phyloP scores from a whole-genome alignment of 1,139 yeast genomes.

The Candida sp. region DNA sequence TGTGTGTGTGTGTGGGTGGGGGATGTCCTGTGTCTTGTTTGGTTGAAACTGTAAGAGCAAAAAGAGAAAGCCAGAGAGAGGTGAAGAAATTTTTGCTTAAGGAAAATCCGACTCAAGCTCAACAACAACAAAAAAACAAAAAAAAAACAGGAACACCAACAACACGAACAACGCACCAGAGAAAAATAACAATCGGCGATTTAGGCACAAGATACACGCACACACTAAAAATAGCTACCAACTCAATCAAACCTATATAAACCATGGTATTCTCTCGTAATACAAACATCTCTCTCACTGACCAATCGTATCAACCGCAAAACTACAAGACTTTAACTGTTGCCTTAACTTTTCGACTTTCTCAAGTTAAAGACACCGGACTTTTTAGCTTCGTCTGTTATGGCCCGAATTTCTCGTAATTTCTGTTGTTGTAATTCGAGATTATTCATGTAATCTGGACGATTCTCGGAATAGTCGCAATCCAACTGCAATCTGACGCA shows the following conservation, averaged over 20 bases:
- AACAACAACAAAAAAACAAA: neutral
- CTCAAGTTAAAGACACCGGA: neutral
- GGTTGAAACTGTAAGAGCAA: neutral
- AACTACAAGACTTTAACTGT: neutral
- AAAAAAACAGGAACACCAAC: neutral
- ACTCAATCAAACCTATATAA: neutral
- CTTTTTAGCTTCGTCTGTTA: neutral
- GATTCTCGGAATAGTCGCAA: slow-evolving; percentile 55
- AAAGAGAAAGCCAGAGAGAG: neutral
- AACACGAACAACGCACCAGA: neutral
- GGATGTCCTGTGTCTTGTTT: too few species aligned
- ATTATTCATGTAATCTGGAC: slow-evolving; percentile 61
- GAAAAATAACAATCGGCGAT: neutral
- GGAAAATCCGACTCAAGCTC: neutral
- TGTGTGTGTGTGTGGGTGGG: too few species aligned
- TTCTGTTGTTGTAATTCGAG: slow-evolving; percentile 41
- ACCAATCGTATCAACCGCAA: neutral
- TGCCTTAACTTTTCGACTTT: neutral
- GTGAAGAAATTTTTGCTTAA: neutral
- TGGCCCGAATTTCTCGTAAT: slow-evolving; percentile 49
- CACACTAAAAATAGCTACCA: neutral
- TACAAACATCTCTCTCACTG: too few species aligned
- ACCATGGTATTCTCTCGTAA: too few species aligned
- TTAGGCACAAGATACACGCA: neutral
- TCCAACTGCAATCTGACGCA: slow-evolving; percentile 53